Evolutionary conservation across 164 flowering plant species (phyloP).

Genomic region (Tetrastigma voinierianum): DNA sequence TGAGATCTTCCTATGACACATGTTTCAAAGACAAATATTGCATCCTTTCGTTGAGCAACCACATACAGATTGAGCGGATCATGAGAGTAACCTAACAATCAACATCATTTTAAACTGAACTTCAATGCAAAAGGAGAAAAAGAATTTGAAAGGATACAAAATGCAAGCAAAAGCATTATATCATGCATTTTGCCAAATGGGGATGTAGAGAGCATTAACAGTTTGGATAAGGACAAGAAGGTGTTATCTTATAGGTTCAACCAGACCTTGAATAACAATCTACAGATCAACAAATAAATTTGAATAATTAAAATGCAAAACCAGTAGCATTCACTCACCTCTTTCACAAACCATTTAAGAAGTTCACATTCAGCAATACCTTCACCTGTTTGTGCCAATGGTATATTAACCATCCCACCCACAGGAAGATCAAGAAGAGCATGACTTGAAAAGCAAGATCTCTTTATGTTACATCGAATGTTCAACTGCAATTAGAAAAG

Average conservation of each 20-base stretch:
- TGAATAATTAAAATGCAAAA: background rate
- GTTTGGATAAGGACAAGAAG: too few relatives aligned
- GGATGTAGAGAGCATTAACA: too few relatives aligned
- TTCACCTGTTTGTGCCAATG: constrained; percentile 97
- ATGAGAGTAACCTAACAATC: too few relatives aligned
- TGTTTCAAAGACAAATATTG: background rate
- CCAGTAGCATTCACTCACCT: constrained; percentile 44
- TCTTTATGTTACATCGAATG: constrained; percentile 14
- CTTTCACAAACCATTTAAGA: constrained; percentile 88
- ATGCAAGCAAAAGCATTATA: too few relatives aligned
- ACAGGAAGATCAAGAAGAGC: constrained; percentile 37
- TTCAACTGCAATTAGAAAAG: constrained; percentile 31
- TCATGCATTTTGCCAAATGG: too few relatives aligned
- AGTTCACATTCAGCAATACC: constrained; percentile 99
- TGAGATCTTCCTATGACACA: background rate
- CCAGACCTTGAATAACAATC: background rate
- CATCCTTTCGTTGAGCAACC: background rate
- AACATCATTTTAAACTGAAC: too few relatives aligned
- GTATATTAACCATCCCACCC: constrained; percentile 62
- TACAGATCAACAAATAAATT: background rate
- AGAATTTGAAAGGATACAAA: too few relatives aligned
- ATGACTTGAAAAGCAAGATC: constrained; percentile 50
- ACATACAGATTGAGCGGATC: background rate
- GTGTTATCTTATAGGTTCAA: too few relatives aligned
- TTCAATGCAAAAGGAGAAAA: too few relatives aligned